Evolutionary conservation across 768 basidiomycete genomes (phyloP).

Genomic region (Tremella yokohamensis): DNA sequence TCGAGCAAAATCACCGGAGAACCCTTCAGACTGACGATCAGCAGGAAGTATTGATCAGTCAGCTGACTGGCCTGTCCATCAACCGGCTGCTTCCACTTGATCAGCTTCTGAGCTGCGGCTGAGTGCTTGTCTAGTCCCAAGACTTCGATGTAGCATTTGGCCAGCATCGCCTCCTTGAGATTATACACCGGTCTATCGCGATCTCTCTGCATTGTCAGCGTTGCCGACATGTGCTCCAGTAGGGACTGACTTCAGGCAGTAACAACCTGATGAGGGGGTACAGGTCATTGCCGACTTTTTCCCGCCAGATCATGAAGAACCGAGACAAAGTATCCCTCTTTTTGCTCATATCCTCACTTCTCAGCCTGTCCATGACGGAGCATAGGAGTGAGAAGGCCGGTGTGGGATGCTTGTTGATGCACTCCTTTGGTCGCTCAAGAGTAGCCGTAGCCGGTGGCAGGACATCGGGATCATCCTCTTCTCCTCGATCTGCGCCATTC

Average conservation of each 20-base stretch:
- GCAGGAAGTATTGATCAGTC: background rate
- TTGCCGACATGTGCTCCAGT: background rate
- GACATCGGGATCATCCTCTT: constrained; percentile 3
- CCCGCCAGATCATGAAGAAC: constrained; percentile 84
- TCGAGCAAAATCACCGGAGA: constrained; percentile 76
- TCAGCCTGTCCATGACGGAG: constrained; percentile 71
- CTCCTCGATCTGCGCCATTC: background rate
- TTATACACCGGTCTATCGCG: constrained; percentile 87
- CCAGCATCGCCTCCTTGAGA: constrained; percentile 88
- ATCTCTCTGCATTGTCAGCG: constrained; percentile 66
- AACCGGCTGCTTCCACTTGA: constrained; percentile 70
- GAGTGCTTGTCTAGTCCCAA: constrained; percentile 77
- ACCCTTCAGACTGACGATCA: constrained; percentile 24
- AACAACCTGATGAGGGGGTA: constrained; percentile 86
- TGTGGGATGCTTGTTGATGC: constrained; percentile 37
- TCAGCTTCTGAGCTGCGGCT: constrained; percentile 72
- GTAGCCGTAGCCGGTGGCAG: constrained; percentile 12
- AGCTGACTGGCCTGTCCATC: constrained; percentile 42
- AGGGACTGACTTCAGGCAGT: constrained; percentile 71
- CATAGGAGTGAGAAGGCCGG: constrained; percentile 42
- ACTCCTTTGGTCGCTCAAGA: constrained; percentile 38
- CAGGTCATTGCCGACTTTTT: constrained; percentile 77
- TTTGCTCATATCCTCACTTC: constrained; percentile 70
- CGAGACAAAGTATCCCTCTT: constrained; percentile 64
- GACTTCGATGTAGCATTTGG: constrained; percentile 85